Evolutionary conservation across 2,329 filamentous ascomycete genomes (phyloP), one percentile per base, ranked within the genome.

Genomic region (Phialophora macrospora): DNA sequence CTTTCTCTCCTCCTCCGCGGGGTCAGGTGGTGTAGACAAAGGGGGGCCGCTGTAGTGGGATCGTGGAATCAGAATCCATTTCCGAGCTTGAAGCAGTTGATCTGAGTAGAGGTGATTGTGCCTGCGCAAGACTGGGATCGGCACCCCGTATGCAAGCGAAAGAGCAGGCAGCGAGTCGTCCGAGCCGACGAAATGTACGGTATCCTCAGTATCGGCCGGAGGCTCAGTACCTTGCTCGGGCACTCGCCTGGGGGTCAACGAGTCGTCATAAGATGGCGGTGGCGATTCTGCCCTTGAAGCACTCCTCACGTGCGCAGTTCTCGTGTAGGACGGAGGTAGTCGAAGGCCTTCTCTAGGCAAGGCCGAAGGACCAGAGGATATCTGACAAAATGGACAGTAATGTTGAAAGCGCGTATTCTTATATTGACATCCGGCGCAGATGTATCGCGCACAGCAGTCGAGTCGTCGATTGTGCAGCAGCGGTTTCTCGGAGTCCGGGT

Each of bases 321-420:
- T 66, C 38, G 71, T 67, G 55, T 76, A 76, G 1, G 74, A 69
- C 26, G 75, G 75, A n/a, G 71, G 73, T 11, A 73, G 60, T 73
- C 83, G 85, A 26, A 92, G 81, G 11, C 88, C 87, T 17, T 70
- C 77, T 87, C 87, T 1, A 87, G 73, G 84, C 55, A 87, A 81
- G 3, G 88, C 77, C 7, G 85, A 86, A 2, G 88, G 86, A 4
- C 78, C 80, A 52, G 80, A 84, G 4, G 88, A 88, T 71, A 92
- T 85, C 77, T 94, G 91, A 75, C 91, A 95, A 76, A 90, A 94
- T 0, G 91, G 91, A 77, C 85, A 88, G 70, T 87, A 87, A 44
- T 81, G 80, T 60, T 84, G 83, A 77, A 92, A 93, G 48, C 90
- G 87, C 32, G 82, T 80, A 74, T 92, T 92, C 55, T 84, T 83